Percentiles rank a stretch among this genome's conserved stretches.
phyloP scores from a whole-genome alignment of 208 protist species.

The Acanthamoeba polyphaga region DNA sequence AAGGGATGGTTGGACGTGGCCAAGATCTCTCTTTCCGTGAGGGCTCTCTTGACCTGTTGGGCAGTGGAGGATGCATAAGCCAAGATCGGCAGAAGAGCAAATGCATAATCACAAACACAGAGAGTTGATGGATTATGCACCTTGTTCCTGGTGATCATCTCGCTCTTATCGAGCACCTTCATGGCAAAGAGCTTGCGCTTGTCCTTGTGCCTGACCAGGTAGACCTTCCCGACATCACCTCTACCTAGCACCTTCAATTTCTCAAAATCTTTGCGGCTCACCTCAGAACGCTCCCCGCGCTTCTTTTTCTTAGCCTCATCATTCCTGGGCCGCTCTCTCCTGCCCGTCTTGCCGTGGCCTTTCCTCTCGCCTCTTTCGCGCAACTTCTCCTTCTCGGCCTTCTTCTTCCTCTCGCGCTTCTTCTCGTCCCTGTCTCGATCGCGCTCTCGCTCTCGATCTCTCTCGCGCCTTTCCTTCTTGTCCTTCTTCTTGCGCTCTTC shows the following conservation, averaged over 20 bases:
- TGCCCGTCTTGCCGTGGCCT: background rate
- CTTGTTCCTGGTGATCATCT: constrained; percentile 87
- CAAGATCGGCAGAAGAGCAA: background rate
- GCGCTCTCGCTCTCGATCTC: background rate
- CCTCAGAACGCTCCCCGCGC: no score
- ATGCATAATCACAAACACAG: background rate
- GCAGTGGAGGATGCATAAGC: background rate
- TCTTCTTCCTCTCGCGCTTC: constrained; percentile 12
- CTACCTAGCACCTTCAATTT: constrained; percentile 93
- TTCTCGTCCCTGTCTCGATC: constrained; percentile 9
- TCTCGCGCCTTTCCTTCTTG: constrained; percentile 57
- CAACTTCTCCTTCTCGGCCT: background rate
- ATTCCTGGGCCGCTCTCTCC: background rate
- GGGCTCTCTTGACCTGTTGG: constrained; percentile 85
- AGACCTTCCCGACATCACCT: constrained; percentile 96
- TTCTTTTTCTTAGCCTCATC: background rate
- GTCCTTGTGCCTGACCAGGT: constrained; percentile 94
- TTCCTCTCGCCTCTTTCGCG: background rate
- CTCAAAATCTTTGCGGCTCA: constrained; percentile 90
- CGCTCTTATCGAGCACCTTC: constrained; percentile 89
- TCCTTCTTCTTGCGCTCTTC: background rate
- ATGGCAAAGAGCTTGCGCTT: constrained; percentile 93
- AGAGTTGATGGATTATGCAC: constrained; percentile 3
- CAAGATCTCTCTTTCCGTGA: constrained; percentile 87
- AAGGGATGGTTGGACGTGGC: constrained; percentile 87